Base-by-base conservation (phyloP, 176 grass and related monocot species). In the Luzula sylvatica region DNA sequence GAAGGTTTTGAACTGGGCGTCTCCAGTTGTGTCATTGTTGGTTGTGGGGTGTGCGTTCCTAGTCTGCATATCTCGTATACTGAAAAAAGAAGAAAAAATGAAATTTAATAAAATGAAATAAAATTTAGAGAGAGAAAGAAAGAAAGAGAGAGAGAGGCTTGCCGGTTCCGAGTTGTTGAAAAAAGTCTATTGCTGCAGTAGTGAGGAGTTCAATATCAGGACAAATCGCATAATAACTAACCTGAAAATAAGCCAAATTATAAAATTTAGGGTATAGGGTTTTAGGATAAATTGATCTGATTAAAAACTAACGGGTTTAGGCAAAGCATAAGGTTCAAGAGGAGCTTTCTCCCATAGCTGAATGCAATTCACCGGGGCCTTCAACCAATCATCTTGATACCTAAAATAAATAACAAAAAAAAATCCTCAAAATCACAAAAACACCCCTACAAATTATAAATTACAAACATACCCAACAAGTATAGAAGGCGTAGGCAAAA, bases 371-470 rank as follows among this genome's bases (percentile, higher is more conserved):
- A 68, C 68, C 48, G 90, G 86, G 25, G 78, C 70, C 58, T 89
- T 86, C 45, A 96, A 58, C 92, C 92, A 96, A 80, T 96, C 92
- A 68, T 96, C 92, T 84, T 96, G 92, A 68, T 96, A 96, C 56
- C 92, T 96, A 74, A 29, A 65, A 26, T 61, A 20, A 22, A 23
- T 16, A 46, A 76, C 15, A 68, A 32, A 32, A 55, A 28, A n/a
- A 38, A 20, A 46, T 23, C 29, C 15, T 42, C 14, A 50, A 50
- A 13, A 58, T 53, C 76, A 49, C 46, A 79, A 70, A 57, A 32
- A 17, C 46, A 76, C 65, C 62, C 65, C 30, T 35, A 9, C 9
- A 35, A 35, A 81, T 22, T 64, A 53, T 32, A 56, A 21, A 56
- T 46, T 19, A 44, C 46, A 27, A 66, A 62, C n/a, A 75, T 86